Conservation (phyloP, 2,329 filamentous ascomycete genomes). For the Monilinia laxa region DNA sequence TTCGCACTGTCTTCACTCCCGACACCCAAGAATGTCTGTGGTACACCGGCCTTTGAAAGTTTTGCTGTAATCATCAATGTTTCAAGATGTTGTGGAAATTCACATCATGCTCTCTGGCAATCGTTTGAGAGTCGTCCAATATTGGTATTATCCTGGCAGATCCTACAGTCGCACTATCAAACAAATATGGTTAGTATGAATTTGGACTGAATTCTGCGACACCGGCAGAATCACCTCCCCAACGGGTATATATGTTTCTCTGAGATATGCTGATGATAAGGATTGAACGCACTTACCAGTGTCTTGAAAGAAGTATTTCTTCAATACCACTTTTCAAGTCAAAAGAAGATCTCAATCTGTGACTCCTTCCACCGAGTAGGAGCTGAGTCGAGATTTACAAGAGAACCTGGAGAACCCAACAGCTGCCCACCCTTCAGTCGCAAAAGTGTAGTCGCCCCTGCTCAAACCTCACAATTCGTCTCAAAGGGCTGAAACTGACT, state of each 20-base stretch:
- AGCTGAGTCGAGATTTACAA: neutral
- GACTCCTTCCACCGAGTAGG: neutral
- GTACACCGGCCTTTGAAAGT: slow-evolving; percentile 33
- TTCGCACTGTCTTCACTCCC: slow-evolving; percentile 27
- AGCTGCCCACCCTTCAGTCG: slow-evolving; percentile 12
- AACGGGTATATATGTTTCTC: neutral
- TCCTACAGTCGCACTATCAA: slow-evolving; percentile 26
- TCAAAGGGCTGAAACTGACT: slow-evolving; percentile 20
- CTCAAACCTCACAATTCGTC: neutral
- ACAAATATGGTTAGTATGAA: slow-evolving; percentile 31
- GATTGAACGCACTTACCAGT: slow-evolving; percentile 12
- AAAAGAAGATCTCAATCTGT: neutral
- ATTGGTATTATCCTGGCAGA: slow-evolving; percentile 15
- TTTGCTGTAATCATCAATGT: slow-evolving; percentile 34
- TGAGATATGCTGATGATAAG: neutral
- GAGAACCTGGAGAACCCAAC: slow-evolving; percentile 11
- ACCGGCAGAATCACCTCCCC: slow-evolving; percentile 6
- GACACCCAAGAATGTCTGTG: slow-evolving; percentile 23
- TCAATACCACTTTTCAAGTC: slow-evolving; percentile 4
- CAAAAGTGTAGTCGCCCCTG: slow-evolving; percentile 10
- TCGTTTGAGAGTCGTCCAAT: slow-evolving; percentile 23
- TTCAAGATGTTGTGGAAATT: slow-evolving; percentile 31
- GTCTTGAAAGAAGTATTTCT: slow-evolving; percentile 2
- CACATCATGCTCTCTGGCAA: slow-evolving; percentile 36
- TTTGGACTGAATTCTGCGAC: slow-evolving; percentile 14